Conservation (phyloP, 306 rosid genomes). For the Gillenia trifoliata region DNA sequence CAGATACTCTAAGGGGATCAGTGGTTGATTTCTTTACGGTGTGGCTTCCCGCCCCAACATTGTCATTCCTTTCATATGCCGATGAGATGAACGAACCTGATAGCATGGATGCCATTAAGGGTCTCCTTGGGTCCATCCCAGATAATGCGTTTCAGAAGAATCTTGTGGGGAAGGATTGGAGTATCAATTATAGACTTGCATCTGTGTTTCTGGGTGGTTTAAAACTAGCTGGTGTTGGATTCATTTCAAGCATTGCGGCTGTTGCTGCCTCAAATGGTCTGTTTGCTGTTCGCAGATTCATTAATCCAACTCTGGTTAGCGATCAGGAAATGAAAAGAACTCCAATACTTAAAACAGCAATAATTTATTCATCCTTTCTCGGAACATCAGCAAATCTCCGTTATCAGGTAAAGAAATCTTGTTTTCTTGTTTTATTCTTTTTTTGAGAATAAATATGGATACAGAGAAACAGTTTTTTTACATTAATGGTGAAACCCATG, state of each 20-base stretch:
- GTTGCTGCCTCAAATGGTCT: conserved; percentile 76
- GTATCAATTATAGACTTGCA: conserved; percentile 71
- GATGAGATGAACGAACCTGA: conserved; percentile 53
- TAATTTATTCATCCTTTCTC: conserved; percentile 59
- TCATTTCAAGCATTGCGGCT: conserved; percentile 85
- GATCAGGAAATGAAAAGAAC: conserved; percentile 56
- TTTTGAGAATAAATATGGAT: neutral
- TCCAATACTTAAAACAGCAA: conserved; percentile 81
- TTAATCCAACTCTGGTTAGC: conserved; percentile 50
- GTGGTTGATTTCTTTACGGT: conserved; percentile 95
- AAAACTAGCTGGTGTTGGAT: conserved; percentile 85
- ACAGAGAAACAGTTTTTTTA: neutral
- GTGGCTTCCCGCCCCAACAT: conserved; percentile 99
- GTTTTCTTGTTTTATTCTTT: neutral
- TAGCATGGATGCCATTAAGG: conserved; percentile 55
- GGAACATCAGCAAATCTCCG: conserved; percentile 90
- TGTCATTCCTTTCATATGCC: conserved; percentile 72
- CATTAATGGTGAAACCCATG: neutral
- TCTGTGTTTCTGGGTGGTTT: conserved; percentile 87
- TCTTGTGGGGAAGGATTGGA: conserved; percentile 80
- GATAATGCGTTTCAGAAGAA: conserved; percentile 95
- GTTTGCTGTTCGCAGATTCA: conserved; percentile 49
- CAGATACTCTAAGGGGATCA: conserved; percentile 71
- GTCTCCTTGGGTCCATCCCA: conserved; percentile 87
- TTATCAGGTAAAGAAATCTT: conserved; percentile 63